Percentiles rank a stretch among this genome's conserved stretches.
These are phyloP conservation scores for Trichoderma virens DNA, from an alignment of 495 filamentous ascomycete species.

Conservation along the genomic window DNA sequence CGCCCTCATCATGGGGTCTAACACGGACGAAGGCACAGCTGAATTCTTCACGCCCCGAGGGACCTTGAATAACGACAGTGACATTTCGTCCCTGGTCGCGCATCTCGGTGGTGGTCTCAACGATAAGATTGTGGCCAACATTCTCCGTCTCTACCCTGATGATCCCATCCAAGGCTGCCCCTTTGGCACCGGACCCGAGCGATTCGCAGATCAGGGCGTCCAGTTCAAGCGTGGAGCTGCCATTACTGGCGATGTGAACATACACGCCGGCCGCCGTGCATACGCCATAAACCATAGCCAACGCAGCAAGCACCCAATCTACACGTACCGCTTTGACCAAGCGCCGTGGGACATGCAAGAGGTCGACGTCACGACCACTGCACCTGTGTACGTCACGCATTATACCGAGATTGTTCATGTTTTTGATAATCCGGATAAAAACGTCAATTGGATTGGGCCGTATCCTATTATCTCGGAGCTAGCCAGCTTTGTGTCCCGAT, in stretches of 20 bases:
- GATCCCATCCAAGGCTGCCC: constrained; percentile 33
- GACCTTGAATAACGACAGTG: neutral
- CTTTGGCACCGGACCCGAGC: constrained; percentile 30
- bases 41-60: neutral
- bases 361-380: constrained; percentile 14
- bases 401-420: constrained; percentile 52
- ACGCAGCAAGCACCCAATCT: constrained; percentile 11
- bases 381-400: constrained; percentile 33
- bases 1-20: constrained; percentile 1
- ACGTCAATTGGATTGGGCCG: constrained; percentile 18
- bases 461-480: constrained; percentile 35
- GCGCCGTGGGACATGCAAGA: constrained; percentile 19
- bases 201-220: constrained; percentile 21
- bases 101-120: constrained; percentile 12
- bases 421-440: constrained; percentile 40
- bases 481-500: constrained; percentile 42
- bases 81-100: neutral
- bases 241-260: constrained; percentile 17
- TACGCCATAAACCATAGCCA: constrained; percentile 2
- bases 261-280: constrained; percentile 18
- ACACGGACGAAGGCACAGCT: neutral
- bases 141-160: constrained; percentile 37
- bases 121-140: constrained; percentile 14
- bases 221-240: constrained; percentile 22
- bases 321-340: constrained; percentile 17